Evolutionary conservation across 352 stramenopile genomes (phyloP), one percentile per base, ranked within the genome.

Genomic region (Phytophthora idaei): DNA sequence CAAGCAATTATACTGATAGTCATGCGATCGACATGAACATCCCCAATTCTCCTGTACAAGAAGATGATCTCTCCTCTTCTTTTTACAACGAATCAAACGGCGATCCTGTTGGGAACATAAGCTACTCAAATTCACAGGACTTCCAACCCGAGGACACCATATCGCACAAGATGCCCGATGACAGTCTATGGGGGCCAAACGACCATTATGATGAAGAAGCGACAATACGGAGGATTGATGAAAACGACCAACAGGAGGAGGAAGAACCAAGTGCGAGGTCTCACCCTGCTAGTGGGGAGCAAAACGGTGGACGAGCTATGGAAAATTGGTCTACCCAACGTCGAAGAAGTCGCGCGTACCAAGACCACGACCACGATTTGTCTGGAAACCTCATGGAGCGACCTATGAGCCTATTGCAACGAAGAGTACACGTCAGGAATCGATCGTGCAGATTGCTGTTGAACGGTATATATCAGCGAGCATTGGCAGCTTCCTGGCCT

Each of bases 391-490:
- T 51, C 28, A 31, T 70, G 3, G 57, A 77, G 2, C 55, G 70
- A 17, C 77, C 77, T n/a, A 73, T 79, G 61, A 89, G 77, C 39
- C 4, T 89, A 6, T 28, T 78, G 28, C 71, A 78, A 6, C 54
- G 71, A 42, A 64, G 65, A 28, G 57, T 87, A 1, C 68, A 54
- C 15, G 83, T 87, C 58, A 81, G 71, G 52, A 84, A 86, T 49
- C 69, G 79, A 12, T 77, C 76, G 3, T 41, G 75, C 12, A 77
- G 53, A 32, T 32, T 73, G 7, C 67, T 89, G 14, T 75, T 76
- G 29, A 87, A 77, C 25, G 74, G 80, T 2, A 37, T 87, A 36
- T 89, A 89, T 45, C 85, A 89, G 31, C 66, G 70, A 17, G 80
- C 80, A 9, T 64, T 89, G 14, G 71, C 76, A 37, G 76, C 66